Evolutionary conservation across 2,329 filamentous ascomycete species (phyloP), one percentile per base, ranked within the genome.

Genomic region (Exophiala phaeomuriformis): DNA sequence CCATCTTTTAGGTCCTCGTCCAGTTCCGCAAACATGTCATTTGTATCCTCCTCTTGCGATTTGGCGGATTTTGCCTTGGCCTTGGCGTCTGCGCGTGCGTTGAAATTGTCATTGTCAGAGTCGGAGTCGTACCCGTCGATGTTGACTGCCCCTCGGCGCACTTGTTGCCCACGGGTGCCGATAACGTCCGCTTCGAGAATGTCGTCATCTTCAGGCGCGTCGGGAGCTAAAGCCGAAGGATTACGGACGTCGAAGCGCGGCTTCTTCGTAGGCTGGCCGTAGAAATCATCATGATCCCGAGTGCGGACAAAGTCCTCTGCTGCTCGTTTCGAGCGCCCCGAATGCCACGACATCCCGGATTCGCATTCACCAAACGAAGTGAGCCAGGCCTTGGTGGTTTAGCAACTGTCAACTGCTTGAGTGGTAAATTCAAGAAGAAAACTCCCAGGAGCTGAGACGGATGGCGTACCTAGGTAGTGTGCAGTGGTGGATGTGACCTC

Each of bases 41-140:
- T 64, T 42, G 69, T 68, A 3, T 65, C 65, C 5, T 72, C 68
- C 9, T 70, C 62, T 41, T 57, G 63, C 12, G 62, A 50, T 29
- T 71, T 70, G n/a, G 71, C 72, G 7, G 73, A 57, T 66, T 69
- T 47, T 61, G 75, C 49, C 59, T 77, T 73, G 3, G 72, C 71
- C 59, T 80, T 79, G 52, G 78, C 78, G 54, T 84, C 82, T 4
- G 86, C 85, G 48, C 87, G 81, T 32, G 79, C 80, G 62, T 93
- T 81, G 68, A 95, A 94, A 42, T 87, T 90, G 66, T 97, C 93
- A 60, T 94, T 91, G 49, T 91, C 95, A 53, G 79, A 83, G 70
- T 98, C 93, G 6, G 86, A 93, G 63, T 97, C 91, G 72, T 97
- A 98, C 47, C 93, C 93, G 66, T 97, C 93, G 39, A 98, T 83